Evolutionary conservation across 129 eudicot species (phyloP).

Genomic region (Saussurea involucrata): DNA sequence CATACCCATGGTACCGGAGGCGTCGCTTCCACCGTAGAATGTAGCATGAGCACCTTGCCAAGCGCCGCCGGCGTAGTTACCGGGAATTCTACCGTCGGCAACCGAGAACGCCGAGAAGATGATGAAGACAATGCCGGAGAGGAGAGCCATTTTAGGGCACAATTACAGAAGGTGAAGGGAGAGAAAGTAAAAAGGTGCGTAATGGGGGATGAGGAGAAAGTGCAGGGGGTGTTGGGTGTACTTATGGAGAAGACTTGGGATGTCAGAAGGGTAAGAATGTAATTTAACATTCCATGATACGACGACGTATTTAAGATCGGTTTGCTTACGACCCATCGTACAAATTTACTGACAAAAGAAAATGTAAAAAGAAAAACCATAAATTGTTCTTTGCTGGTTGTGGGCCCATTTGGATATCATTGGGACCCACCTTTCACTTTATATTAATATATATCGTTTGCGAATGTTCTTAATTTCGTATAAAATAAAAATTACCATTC

Average conservation of each 20-base stretch:
- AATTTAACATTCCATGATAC: not conserved
- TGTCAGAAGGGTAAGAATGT: conserved; percentile 13
- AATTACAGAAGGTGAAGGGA: not conserved
- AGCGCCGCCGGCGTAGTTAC: conserved; percentile 65
- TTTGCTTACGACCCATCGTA: not conserved
- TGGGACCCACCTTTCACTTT: not conserved
- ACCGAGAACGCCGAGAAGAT: conserved; percentile 20
- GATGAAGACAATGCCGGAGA: conserved; percentile 21
- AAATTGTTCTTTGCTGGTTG: not conserved
- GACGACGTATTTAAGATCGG: not conserved
- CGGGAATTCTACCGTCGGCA: conserved; percentile 71
- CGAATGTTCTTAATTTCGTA: not conserved
- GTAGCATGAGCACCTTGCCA: conserved; percentile 94
- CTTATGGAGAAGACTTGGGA: conserved; percentile 4
- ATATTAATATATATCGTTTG: not conserved
- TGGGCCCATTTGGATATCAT: not conserved
- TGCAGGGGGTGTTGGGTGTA: conserved; percentile 13
- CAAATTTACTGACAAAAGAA: not conserved
- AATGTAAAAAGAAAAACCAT: not conserved
- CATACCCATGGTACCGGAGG: conserved; percentile 97
- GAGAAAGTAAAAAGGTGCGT: not conserved
- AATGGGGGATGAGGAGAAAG: conserved; percentile 4
- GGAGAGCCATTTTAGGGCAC: conserved; percentile 8
- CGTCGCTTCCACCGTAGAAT: conserved; percentile 91
- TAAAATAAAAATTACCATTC: too few relatives aligned